Conservation (phyloP, 2,329 filamentous ascomycete genomes). For the Aspergillus uvarum region DNA sequence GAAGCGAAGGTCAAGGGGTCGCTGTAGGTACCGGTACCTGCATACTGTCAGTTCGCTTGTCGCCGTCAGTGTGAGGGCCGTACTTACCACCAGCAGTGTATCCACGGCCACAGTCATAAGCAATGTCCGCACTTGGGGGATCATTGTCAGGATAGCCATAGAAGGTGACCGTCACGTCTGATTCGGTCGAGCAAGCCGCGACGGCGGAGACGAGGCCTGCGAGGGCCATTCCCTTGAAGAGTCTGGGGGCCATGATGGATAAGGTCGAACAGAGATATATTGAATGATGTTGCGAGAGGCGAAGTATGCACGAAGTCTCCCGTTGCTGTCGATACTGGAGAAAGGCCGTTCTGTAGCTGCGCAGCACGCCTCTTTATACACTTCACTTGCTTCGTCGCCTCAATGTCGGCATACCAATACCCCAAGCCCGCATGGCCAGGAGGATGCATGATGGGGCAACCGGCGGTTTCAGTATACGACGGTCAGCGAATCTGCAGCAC, state of each 20-base stretch:
- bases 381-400: not conserved
- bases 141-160: not conserved
- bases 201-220: not conserved
- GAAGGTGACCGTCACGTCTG: not conserved
- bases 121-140: not conserved
- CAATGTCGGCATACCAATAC: not conserved
- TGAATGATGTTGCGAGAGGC: no score
- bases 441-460: not conserved
- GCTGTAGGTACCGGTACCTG: constrained; percentile 10
- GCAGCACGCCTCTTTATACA: not conserved
- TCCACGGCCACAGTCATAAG: not conserved
- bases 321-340: not conserved
- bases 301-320: not conserved
- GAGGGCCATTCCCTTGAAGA: not conserved
- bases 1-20: constrained; percentile 16
- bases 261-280: no score
- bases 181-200: not conserved
- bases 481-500: not conserved
- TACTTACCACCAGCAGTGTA: not conserved
- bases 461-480: not conserved
- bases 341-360: not conserved
- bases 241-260: not conserved
- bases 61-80: not conserved
- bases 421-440: not conserved
- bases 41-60: not conserved